These are phyloP conservation scores for Barnettozyma californica DNA, from an alignment of 805 yeast genomes.

Conservation along the genomic window DNA sequence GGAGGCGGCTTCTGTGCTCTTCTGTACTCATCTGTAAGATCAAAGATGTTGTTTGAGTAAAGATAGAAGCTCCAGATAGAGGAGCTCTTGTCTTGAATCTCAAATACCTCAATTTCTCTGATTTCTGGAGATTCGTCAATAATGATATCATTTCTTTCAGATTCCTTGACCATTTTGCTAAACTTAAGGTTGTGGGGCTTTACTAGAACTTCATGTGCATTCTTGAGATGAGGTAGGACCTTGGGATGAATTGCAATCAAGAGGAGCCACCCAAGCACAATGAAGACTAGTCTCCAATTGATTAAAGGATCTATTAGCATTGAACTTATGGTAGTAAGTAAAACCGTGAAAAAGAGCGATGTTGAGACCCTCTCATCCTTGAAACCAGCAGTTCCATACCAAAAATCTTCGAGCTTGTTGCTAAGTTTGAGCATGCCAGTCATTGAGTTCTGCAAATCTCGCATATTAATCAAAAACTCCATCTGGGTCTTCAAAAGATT, in stretches of 20 bases:
- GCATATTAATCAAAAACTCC: slow-evolving; percentile 52
- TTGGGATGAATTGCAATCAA: slow-evolving; percentile 59
- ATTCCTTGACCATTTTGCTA: slow-evolving; percentile 29
- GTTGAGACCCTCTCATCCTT: slow-evolving; percentile 65
- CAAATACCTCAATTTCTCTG: slow-evolving; percentile 69
- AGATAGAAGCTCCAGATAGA: slow-evolving; percentile 59
- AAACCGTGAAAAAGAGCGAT: slow-evolving; percentile 42
- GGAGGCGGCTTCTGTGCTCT: slow-evolving; percentile 52
- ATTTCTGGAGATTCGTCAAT: slow-evolving; percentile 63
- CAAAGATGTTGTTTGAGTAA: slow-evolving; percentile 54
- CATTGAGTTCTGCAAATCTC: slow-evolving; percentile 67
- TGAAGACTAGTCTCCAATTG: slow-evolving; percentile 61
- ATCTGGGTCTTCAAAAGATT: slow-evolving; percentile 28
- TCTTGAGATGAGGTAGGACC: slow-evolving; percentile 26
- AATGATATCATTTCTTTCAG: slow-evolving; percentile 48
- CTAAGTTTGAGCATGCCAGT: slow-evolving; percentile 45
- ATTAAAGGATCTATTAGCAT: slow-evolving; percentile 44
- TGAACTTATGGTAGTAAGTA: slow-evolving; percentile 33
- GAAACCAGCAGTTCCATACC: slow-evolving; percentile 64
- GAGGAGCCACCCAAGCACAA: slow-evolving; percentile 51
- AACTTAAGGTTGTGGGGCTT: slow-evolving; percentile 27
- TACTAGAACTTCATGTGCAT: slow-evolving; percentile 15
- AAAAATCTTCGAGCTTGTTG: slow-evolving; percentile 47
- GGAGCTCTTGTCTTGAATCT: slow-evolving; percentile 58
- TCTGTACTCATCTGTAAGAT: slow-evolving; percentile 39